Evolutionary conservation across 306 rosid species (phyloP), one percentile per base, ranked within the genome.

Genomic region (Sphenostylis stenocarpa): DNA sequence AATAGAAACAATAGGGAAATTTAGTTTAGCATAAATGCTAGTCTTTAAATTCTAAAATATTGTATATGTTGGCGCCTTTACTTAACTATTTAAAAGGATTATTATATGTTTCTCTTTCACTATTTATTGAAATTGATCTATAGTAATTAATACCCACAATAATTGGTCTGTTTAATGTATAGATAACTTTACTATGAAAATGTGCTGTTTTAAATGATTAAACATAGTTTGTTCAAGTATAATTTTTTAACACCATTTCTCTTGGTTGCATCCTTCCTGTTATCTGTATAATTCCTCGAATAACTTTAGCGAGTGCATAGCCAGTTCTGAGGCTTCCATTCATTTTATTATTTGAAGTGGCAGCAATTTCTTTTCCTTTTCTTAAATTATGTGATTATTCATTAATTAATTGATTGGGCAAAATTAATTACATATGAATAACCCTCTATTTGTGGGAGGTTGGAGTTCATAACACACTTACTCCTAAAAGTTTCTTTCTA

Each of bases 1-100:
- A 70, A 57, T 58, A 57, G 61, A 41, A 43, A 43, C 68, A 63
- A 17, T 60, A 51, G 62, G 63, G 52, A 48, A 72, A 56, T 60
- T 52, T 60, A 41, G 11, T 60, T 10, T 48, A 51, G n/a, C 58
- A 21, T 57, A 62, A 17, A 1, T 10, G 47, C 24, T 8, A 19
- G 28, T 53, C 66, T 53, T 38, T 38, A 38, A 38, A 38, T 15
- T 41, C 33, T 28, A 41, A 11, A 64, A 39, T 47, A 16, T 21
- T 29, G 21, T 62, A 20, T 67, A n/a, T 34, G 21, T 34, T 31
- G 21, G 6, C 12, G 29, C 29, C 1, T 76, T 62, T 81, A 34
- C 47, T 45, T 73, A 8, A 10, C 33, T 41, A 44, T 69, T 71
- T 51, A 4, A 62, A 20, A 51, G 65, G 9, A 67, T 48, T n/a